Conservation (phyloP, 2,329 filamentous ascomycete genomes). For the Sclerotiophoma versabilis region DNA sequence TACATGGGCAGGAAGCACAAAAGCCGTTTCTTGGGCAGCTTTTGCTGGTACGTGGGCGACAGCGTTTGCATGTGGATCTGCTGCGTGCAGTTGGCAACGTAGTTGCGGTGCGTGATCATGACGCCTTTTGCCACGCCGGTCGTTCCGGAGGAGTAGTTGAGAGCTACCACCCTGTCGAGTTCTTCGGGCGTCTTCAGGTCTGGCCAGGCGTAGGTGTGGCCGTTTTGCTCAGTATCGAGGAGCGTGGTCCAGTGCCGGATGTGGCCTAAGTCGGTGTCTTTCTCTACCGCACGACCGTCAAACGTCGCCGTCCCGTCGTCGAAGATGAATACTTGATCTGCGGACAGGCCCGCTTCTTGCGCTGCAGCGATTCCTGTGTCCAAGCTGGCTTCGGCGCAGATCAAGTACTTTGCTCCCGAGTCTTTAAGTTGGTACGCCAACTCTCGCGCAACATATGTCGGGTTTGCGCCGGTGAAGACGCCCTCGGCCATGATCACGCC, state of each 20-base stretch:
- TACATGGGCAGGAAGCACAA: conserved; percentile 74
- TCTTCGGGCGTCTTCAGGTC: conserved; percentile 60
- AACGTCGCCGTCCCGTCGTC: conserved; percentile 61
- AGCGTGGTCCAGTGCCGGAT: conserved; percentile 70
- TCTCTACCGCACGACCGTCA: conserved; percentile 49
- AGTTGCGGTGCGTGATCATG: conserved; percentile 78
- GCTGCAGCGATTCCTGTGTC: conserved; percentile 73
- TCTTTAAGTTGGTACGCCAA: conserved; percentile 78
- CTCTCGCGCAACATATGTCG: conserved; percentile 71
- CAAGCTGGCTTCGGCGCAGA: conserved; percentile 68
- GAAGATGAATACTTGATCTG: conserved; percentile 68
- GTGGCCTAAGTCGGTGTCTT: conserved; percentile 47
- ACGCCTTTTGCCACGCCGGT: conserved; percentile 87
- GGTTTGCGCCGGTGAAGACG: conserved; percentile 79
- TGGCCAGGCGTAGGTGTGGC: conserved; percentile 68
- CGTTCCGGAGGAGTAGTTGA: conserved; percentile 82
- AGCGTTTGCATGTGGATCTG: conserved; percentile 59
- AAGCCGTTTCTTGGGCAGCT: conserved; percentile 51
- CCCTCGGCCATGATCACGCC: conserved; percentile 80
- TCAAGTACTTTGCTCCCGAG: conserved; percentile 70
- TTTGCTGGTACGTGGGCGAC: conserved; percentile 58
- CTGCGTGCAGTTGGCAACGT: conserved; percentile 73
- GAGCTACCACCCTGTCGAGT: conserved; percentile 64
- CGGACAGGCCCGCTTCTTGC: conserved; percentile 61
- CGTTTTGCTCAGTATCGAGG: conserved; percentile 57